Base-by-base conservation (phyloP, 768 basidiomycete genomes). In the Dictyophora rubrovolvata region DNA sequence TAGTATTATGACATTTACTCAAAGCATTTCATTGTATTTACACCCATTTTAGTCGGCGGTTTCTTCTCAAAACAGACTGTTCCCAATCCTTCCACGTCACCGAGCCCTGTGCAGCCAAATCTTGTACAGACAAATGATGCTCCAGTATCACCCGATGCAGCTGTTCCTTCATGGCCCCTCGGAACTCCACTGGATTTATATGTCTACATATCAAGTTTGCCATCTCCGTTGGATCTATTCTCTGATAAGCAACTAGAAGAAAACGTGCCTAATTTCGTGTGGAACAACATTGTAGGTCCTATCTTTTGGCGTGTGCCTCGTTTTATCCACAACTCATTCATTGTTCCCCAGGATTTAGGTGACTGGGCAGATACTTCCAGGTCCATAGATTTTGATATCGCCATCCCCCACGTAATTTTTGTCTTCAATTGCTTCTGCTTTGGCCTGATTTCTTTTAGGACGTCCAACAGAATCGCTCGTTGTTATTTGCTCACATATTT, bases 401-500 rank as follows among this genome's bases (percentile, higher is more conserved):
- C 80, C 28, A 75, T 93, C 54, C 91, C 90, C 0, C 70, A 79
- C 72, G 90, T 90, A 68, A 63, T 77, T 65, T 9, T 14, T 46
- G 28, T 62, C 14, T 18, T 52, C 42, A n/a, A n/a, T n/a, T 42
- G 33, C 8, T 36, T 52, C 21, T 35, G 8, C 7, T 20, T 20
- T 54, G 20, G 20, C 20, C 8, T 55, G 20, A 35, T 49, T 21
- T 16, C 17, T 46, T 22, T 48, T 64, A 93, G 90, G 77, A 75
- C 53, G 92, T 93, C 11, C 77, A 87, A 66, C 76, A 75, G 59
- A 95, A 95, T 67, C 87, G 81, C 11, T 82, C 49, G 1, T 34
- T 87, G 1, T 70, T 93, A 52, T 95, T 87, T 86, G 86, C 86
- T 16, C 89, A 94, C 65, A 76, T 93, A 5, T 88, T 87, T 68